These are phyloP conservation scores for Ogataea polymorpha DNA, from an alignment of 805 yeast species.

Conservation along the genomic window DNA sequence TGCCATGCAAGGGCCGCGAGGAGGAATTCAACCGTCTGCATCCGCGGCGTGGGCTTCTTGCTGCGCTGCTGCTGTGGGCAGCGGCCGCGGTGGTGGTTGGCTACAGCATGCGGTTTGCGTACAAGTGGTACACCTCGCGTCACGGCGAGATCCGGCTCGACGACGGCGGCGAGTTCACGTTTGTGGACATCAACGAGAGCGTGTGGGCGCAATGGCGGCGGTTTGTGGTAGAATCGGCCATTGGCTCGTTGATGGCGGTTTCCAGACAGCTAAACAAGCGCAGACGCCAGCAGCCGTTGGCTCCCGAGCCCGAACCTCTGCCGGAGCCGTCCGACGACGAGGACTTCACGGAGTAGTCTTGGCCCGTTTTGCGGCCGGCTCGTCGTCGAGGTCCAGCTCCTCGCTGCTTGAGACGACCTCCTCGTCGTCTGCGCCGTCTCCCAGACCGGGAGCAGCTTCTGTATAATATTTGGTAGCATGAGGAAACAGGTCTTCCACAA, in stretches of 20 bases:
- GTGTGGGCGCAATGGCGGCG: conserved; percentile 13
- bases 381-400: conserved; percentile 40
- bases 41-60: conserved; percentile 47
- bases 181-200: conserved; percentile 32
- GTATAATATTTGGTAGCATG: conserved; percentile 81
- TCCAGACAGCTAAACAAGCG: conserved; percentile 25
- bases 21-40: conserved; percentile 57
- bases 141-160: conserved; percentile 82
- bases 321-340: conserved; percentile 4
- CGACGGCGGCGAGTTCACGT: conserved; percentile 46
- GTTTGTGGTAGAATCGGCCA: conserved; percentile 22
- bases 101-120: conserved; percentile 37
- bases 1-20: conserved; percentile 84
- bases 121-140: conserved; percentile 33
- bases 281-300: background rate
- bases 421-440: conserved; percentile 52
- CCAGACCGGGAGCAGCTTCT: conserved; percentile 62
- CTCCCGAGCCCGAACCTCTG: background rate
- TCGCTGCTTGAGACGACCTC: conserved; percentile 39
- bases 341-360: conserved; percentile 5
- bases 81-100: conserved; percentile 53
- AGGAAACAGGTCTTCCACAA: conserved; percentile 80
- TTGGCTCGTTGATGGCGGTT: background rate
- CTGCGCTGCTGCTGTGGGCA: conserved; percentile 39
- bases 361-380: conserved; percentile 8